Evolutionary conservation across 441 rosid species (phyloP).

Genomic region (Breynia disticha): DNA sequence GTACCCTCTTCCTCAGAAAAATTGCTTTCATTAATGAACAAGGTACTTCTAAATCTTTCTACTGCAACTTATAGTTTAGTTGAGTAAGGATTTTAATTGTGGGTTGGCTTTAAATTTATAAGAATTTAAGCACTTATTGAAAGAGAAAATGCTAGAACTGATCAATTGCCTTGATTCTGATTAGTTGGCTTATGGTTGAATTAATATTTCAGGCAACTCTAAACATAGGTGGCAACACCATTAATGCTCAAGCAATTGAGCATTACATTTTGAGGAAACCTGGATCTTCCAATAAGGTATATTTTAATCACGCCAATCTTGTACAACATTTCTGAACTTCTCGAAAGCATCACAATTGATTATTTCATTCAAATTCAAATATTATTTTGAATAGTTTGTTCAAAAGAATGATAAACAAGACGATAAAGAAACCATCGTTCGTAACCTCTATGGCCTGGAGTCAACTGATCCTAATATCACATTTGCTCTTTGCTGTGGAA

Average conservation of each 20-base stretch:
- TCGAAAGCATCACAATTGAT: neutral
- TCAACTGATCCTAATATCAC: constrained; percentile 58
- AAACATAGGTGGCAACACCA: constrained; percentile 72
- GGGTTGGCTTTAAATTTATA: no score
- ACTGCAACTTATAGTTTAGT: no score
- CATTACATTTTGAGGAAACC: constrained; percentile 62
- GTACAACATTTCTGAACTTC: neutral
- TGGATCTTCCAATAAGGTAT: constrained; percentile 42
- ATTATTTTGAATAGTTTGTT: constrained; percentile 7
- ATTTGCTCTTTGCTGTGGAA: constrained; percentile 81
- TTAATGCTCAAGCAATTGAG: constrained; percentile 77
- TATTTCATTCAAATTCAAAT: neutral
- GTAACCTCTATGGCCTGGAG: constrained; percentile 54
- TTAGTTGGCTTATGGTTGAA: no score
- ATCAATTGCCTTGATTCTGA: no score
- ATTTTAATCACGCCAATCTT: neutral
- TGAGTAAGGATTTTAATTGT: no score
- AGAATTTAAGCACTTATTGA: no score
- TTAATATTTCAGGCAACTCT: constrained; percentile 48
- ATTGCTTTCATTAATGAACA: constrained; percentile 47
- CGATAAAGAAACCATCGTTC: constrained; percentile 50
- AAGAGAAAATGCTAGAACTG: no score
- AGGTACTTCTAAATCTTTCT: constrained; percentile 28
- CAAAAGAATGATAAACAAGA: constrained; percentile 29
- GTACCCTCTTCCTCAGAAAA: constrained; percentile 73